Evolutionary conservation across 176 grass and related monocot species (phyloP), one percentile per base, ranked within the genome.

Genomic region (Tillandsia fasciculata): DNA sequence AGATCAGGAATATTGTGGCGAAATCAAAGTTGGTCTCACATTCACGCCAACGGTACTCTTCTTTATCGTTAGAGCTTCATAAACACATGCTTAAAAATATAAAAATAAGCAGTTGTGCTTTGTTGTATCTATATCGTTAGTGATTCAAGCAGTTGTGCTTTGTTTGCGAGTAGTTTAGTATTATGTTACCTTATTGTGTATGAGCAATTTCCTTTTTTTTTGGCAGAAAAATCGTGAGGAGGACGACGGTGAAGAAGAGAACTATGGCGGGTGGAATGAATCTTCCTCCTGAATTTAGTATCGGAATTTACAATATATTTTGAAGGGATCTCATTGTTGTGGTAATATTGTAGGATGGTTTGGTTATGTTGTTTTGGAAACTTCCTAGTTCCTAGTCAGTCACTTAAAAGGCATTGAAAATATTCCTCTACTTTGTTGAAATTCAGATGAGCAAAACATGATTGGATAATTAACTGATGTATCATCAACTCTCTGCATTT

Each of bases 11-110:
- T 97, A 83, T 47, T 57, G 69, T 28, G 89, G 89, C 42, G 94
- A 90, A 76, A 87, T 97, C 61, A 92, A 92, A 85, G 33, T 97
- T 51, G 89, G 81, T 47, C 86, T 97, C 71, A 82, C 89, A 66
- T 97, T 97, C 82, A 92, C 79, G n/a, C 82, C 86, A 13, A 17
- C 66, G 57, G 79, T 10, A 65, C 18, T 49, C 53, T 59, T 61
- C 28, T 70, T 7, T 22, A 13, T 51, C 1, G 26, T 4, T 77
- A 56, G 15, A 42, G 0, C 4, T 42, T 7, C 7, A 42, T 42
- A 42, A 42, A 42, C 33, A 7, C 33, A 42, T 42, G 7, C 33
- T 42, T 42, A 42, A 42, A 42, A 42, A 42, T 42, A 7, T 6
- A 42, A 42, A 42, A 42, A 42, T 42, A 42, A 42, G 33, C 33